Conservation (phyloP, 2,329 filamentous ascomycete species). For the Cordyceps pruinosa region DNA sequence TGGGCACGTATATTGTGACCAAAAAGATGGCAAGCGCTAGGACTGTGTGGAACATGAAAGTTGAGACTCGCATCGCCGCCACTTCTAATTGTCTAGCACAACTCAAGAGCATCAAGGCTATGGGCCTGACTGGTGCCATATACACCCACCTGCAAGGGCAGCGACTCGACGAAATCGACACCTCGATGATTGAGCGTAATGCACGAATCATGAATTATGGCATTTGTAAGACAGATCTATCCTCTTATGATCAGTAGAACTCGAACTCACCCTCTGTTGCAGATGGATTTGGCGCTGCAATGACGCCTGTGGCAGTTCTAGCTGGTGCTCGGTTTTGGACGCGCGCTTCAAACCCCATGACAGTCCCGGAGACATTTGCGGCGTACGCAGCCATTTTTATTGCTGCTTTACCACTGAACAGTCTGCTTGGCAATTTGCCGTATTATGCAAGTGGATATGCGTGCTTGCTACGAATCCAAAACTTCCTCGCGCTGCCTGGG, state of each 20-base stretch:
- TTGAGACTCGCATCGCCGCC: background rate
- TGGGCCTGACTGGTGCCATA: background rate
- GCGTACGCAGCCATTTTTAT: background rate
- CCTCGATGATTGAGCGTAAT: constrained; percentile 4
- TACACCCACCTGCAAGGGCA: background rate
- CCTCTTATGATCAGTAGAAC: background rate
- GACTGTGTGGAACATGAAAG: constrained; percentile 6
- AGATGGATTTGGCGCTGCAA: background rate
- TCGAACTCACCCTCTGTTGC: background rate
- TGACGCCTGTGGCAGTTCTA: constrained; percentile 3
- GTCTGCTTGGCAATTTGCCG: background rate
- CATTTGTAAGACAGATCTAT: background rate
- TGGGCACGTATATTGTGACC: background rate
- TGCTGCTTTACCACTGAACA: background rate
- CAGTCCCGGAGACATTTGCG: constrained; percentile 1
- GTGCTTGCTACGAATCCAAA: constrained; percentile 3
- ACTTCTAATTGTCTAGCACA: constrained; percentile 3
- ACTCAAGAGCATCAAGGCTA: constrained; percentile 6
- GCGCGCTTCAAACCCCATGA: background rate
- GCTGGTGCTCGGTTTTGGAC: constrained; percentile 9
- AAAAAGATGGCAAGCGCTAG: constrained; percentile 5
- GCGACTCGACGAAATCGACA: background rate
- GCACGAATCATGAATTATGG: background rate
- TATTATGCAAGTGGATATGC: constrained; percentile 2
- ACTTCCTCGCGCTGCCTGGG: background rate